Base-by-base conservation (phyloP, 2,329 filamentous ascomycete genomes). In the Pseudohalonectria lignicola region DNA sequence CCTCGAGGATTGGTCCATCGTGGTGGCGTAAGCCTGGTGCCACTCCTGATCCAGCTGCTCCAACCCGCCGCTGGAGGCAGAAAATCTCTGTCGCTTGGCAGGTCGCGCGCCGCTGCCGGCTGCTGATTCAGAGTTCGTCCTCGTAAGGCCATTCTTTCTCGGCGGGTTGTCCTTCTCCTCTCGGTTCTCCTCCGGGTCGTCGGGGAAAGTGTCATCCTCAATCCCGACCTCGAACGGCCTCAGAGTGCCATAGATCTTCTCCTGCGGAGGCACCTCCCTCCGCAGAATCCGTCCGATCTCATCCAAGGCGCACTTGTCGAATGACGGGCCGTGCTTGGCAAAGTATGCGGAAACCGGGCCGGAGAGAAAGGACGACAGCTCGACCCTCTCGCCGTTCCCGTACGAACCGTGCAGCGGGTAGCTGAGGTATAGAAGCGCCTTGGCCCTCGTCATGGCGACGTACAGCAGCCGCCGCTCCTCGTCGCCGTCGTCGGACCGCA, bases 401-500 rank as follows among this genome's bases (percentile, higher is more conserved):
- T 75, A 71, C 7, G 79, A 76, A 42, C 76, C 79, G 47, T 77
- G 79, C 28, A 79, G 57, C 0, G 88, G 86, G 46, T 77, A 85
- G 55, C 86, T 94, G 39, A 96, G 66, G 49, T 94, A 94, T 2
- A 98, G 63, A 21, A 96, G 61, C 1, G 77, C 80, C 54, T 96
- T 81, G 6, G 92, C 90, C 54, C 90, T 71, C 3, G 90, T 98
- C 88, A 98, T 96, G 20, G 88, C 90, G 12, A 98, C 92, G 51
- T 96, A 98, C 0, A 98, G 67, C 33, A 98, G 61, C 20, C 90
- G 72, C 42, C 92, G 71, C 56, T 98, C 90, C 57, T 98, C 90
- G 40, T 90, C 82, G 3, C 71, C 68, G 53, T 96, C 86, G 33
- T 95, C 88, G 2, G 87, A 75, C 47, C 88, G 74, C 2, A 80